Conservation (phyloP, 441 rosid species). For the Jatropha multifida region DNA sequence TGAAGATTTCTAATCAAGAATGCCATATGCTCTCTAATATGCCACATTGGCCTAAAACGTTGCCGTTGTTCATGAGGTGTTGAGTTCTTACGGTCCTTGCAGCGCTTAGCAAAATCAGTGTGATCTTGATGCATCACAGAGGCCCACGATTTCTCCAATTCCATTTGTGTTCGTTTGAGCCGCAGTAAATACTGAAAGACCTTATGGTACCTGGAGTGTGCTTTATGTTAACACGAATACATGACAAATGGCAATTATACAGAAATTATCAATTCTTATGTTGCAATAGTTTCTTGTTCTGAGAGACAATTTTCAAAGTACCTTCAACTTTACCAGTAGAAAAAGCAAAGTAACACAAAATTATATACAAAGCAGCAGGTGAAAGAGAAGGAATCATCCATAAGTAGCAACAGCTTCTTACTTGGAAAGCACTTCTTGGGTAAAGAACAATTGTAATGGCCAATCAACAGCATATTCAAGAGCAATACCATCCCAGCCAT, state of each 20-base stretch:
- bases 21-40: slow-evolving; percentile 96
- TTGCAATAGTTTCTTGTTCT: slow-evolving; percentile 8
- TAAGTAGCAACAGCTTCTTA: slow-evolving; percentile 42
- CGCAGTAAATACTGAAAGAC: slow-evolving; percentile 90
- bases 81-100: slow-evolving; percentile 56
- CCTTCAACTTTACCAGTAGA: not conserved
- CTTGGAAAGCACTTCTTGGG: slow-evolving; percentile 96
- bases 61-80: slow-evolving; percentile 71
- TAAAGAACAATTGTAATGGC: slow-evolving; percentile 92
- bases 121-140: slow-evolving; percentile 98
- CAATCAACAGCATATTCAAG: slow-evolving; percentile 94
- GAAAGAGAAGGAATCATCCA: slow-evolving; percentile 13
- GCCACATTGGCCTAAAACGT: slow-evolving; percentile 91
- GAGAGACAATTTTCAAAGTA: not conserved
- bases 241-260: not conserved
- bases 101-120: slow-evolving; percentile 69
- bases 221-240: slow-evolving; percentile 20
- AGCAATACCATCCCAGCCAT: slow-evolving; percentile 96
- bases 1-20: slow-evolving; percentile 96
- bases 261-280: not conserved
- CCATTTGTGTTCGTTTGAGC: slow-evolving; percentile 95
- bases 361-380: not conserved
- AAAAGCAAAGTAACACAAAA: not conserved
- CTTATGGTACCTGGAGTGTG: slow-evolving; percentile 66
- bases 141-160: slow-evolving; percentile 98